Percentiles rank a stretch among this genome's conserved stretches.
Evolutionary conservation across 1,284 basidiomycete genomes (phyloP).

Genomic region (Irpex sp.): DNA sequence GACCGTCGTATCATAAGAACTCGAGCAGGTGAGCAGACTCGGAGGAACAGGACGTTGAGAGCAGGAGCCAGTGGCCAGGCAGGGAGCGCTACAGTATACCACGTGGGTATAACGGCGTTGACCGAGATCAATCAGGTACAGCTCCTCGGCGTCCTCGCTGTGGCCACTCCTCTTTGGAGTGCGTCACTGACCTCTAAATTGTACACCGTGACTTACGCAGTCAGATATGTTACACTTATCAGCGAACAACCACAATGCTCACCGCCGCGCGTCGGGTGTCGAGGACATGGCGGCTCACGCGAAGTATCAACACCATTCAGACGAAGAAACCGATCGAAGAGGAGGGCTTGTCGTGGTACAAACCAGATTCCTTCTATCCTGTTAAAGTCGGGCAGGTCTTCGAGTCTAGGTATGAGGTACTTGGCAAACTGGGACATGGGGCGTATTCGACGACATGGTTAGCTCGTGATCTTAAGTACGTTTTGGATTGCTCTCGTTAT

Average conservation of each 20-base stretch:
- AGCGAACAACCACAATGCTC: background rate
- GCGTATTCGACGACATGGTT: conserved; percentile 1
- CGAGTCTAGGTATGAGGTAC: conserved; percentile 20
- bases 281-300: background rate
- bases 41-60: too few relatives aligned
- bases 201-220: background rate
- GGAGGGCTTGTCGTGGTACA: conserved; percentile 16
- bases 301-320: background rate
- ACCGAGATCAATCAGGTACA: background rate
- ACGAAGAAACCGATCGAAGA: conserved; percentile 11
- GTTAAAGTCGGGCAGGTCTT: conserved; percentile 21
- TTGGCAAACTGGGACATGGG: conserved; percentile 27
- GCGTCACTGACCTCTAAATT: background rate
- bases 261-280: background rate
- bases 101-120: too few relatives aligned
- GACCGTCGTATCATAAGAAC: too few relatives aligned
- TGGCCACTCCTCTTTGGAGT: background rate
- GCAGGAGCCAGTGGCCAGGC: too few relatives aligned
- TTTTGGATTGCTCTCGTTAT: too few relatives aligned
- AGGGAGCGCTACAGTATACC: too few relatives aligned
- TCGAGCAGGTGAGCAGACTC: too few relatives aligned
- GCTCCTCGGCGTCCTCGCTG: background rate
- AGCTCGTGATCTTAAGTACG: background rate
- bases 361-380: conserved; percentile 17
- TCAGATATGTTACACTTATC: background rate